Conservation (phyloP, 2,329 filamentous ascomycete genomes). For the Botryotinia calthae region DNA sequence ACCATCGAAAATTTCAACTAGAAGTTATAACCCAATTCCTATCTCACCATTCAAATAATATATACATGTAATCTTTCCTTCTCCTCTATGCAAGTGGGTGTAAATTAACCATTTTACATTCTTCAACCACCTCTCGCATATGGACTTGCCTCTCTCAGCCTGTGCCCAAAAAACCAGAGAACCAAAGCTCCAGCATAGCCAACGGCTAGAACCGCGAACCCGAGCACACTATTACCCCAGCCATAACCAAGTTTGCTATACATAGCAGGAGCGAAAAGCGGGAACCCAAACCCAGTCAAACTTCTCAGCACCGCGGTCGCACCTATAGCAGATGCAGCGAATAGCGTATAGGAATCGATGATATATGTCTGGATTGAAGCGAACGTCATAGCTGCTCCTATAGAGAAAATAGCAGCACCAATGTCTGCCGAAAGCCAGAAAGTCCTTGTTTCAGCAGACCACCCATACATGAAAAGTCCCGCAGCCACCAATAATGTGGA, state of each 20-base stretch:
- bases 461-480: slow-evolving; percentile 56
- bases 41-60: not conserved
- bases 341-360: slow-evolving; percentile 46
- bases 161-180: not conserved
- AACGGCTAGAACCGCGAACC: not conserved
- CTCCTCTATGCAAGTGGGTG: not conserved
- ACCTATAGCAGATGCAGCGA: slow-evolving; percentile 43
- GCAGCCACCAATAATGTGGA: slow-evolving; percentile 54
- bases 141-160: not conserved
- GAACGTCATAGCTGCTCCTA: slow-evolving; percentile 41
- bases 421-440: slow-evolving; percentile 58
- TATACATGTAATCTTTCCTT: not conserved
- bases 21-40: not conserved
- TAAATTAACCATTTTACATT: not conserved
- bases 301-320: slow-evolving; percentile 24
- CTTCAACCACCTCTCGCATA: not conserved
- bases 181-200: not conserved
- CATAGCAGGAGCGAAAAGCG: slow-evolving; percentile 28
- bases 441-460: slow-evolving; percentile 48
- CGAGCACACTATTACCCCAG: slow-evolving; percentile 45
- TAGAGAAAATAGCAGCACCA: slow-evolving; percentile 49
- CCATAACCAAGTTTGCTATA: slow-evolving; percentile 41
- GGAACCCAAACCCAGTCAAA: slow-evolving; percentile 28
- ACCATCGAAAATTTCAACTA: not conserved
- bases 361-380: slow-evolving; percentile 46